Base-by-base conservation (phyloP, 2,329 filamentous ascomycete genomes). In the Acrocalymma vagum region DNA sequence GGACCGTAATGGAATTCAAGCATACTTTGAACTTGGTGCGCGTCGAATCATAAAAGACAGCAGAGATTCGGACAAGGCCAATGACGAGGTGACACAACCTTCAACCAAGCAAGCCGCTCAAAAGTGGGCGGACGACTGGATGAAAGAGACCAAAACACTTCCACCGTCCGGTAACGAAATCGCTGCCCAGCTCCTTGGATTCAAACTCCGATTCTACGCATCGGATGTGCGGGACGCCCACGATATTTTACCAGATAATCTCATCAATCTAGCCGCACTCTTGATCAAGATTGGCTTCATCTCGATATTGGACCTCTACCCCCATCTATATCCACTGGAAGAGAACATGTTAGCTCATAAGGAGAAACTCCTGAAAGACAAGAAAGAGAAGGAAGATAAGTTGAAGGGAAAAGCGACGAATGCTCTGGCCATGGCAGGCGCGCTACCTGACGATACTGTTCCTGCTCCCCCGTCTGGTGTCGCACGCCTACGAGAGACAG, bases 241-340 rank as follows among this genome's bases (percentile, higher is more conserved):
- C 1, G 94, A 97, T 60, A 79, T 85, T 3, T 78, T 97, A 2
- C 94, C 94, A 0, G 89, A 94, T 25, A 99, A 99, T 57, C 78
- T 99, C 3, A 90, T 97, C 20, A 95, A 94, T 55, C 81, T 99
- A 13, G 87, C 92, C 0, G 92, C 94, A 1, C 80, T 97, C 22
- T 81, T 99, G 20, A 92, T 99, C 72, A 99, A 99, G 72, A 89
- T 96, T 53, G 95, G 94, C 1, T 99, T 99, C 68, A 90, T 99
- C 45, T 96, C 94, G 2, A 76, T 99, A 6, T 81, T 84, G 36
- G 94, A 99, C 63, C 76, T 99, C 1, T 97, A 96, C 66, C 86
- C 91, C 11, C 94, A 99, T 66, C 80, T 99, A 1, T 95, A 91
- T 76, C 90, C 94, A 6, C 74, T 81, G 1, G 94, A 97, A 53